phyloP scores from a whole-genome alignment of 2,329 filamentous ascomycete genomes.

The Penicillium paneum region DNA sequence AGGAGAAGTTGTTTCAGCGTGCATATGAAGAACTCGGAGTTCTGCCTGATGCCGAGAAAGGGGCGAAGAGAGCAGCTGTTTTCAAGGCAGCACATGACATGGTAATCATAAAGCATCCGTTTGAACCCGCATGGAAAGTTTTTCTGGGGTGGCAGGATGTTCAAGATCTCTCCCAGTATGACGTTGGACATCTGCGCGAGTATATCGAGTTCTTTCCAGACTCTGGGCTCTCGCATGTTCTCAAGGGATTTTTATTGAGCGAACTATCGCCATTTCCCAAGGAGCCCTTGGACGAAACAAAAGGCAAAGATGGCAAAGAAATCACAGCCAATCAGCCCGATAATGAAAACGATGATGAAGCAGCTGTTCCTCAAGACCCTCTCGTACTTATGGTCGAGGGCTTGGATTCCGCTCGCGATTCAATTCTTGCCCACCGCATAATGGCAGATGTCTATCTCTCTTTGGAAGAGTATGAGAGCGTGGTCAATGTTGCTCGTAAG shows the following conservation, averaged over 20 bases:
- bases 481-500: conserved; percentile 74
- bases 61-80: conserved; percentile 67
- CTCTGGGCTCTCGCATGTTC: conserved; percentile 74
- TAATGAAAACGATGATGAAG: conserved; percentile 5
- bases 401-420: conserved; percentile 60
- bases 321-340: conserved; percentile 34
- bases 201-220: conserved; percentile 83
- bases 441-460: conserved; percentile 79
- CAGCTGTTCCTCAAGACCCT: conserved; percentile 67
- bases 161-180: conserved; percentile 70
- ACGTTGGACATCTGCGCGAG: conserved; percentile 71
- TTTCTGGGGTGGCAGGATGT: conserved; percentile 84
- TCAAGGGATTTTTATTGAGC: conserved; percentile 79
- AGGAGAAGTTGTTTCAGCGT: conserved; percentile 82
- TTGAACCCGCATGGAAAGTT: conserved; percentile 85
- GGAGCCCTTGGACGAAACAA: conserved; percentile 46
- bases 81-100: conserved; percentile 79
- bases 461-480: conserved; percentile 79
- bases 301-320: conserved; percentile 30
- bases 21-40: conserved; percentile 75
- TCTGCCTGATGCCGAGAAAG: conserved; percentile 65
- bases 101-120: conserved; percentile 93
- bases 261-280: conserved; percentile 76
- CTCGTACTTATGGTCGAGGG: conserved; percentile 77
- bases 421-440: conserved; percentile 77